Conservation (phyloP, 371 early-diverging fungal genomes). For the Mucor velutinosus region DNA sequence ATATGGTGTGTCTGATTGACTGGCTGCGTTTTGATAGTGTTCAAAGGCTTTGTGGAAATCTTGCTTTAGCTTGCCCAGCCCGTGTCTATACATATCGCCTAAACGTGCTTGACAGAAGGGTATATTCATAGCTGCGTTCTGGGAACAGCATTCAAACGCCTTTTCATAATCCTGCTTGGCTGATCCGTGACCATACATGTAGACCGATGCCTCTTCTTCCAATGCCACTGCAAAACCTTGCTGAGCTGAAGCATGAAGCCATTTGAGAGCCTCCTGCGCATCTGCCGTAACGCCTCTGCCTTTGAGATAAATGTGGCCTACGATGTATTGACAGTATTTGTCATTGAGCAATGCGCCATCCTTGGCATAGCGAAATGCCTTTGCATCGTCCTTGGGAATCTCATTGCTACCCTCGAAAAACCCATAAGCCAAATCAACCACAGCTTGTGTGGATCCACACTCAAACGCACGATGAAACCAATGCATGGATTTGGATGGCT, state of each 20-base stretch:
- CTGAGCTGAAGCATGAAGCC: conserved; percentile 36
- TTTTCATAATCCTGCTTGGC: conserved; percentile 32
- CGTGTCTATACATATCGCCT: conserved; percentile 50
- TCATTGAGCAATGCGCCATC: conserved; percentile 41
- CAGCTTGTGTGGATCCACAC: conserved; percentile 40
- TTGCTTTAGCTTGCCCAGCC: conserved; percentile 31
- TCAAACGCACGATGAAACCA: conserved; percentile 45
- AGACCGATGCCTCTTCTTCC: conserved; percentile 41
- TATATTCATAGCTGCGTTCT: conserved; percentile 23
- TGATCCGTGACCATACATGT: conserved; percentile 31
- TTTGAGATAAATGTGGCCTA: conserved; percentile 38
- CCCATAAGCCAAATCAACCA: conserved; percentile 45
- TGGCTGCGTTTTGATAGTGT: conserved; percentile 47
- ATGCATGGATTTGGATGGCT: conserved; percentile 27
- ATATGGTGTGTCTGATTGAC: conserved; percentile 42
- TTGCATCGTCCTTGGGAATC: conserved; percentile 28
- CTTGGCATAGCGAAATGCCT: conserved; percentile 38
- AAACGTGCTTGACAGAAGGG: conserved; percentile 46
- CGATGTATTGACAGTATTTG: conserved; percentile 49
- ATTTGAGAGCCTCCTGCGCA: conserved; percentile 35
- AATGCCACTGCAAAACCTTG: conserved; percentile 47
- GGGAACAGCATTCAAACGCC: conserved; percentile 34
- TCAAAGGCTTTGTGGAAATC: conserved; percentile 45
- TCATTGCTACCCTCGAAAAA: conserved; percentile 34
- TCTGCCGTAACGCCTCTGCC: conserved; percentile 23